Evolutionary conservation across 257 asterid genomes (phyloP).

Genomic region (Datura wrightii): DNA sequence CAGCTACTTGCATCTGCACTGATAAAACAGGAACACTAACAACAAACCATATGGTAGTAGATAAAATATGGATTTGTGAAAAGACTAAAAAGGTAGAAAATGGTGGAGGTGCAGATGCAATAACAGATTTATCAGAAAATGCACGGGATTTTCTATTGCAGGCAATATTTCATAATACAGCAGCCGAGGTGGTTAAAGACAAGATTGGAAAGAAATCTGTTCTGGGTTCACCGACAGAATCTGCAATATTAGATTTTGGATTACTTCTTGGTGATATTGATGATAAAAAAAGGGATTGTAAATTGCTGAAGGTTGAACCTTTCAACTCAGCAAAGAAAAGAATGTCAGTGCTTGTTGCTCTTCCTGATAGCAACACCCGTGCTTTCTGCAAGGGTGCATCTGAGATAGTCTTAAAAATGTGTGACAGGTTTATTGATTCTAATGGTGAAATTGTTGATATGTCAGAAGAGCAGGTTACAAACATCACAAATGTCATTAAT

Average conservation of each 20-base stretch:
- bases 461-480: slow-evolving; percentile 61
- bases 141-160: slow-evolving; percentile 65
- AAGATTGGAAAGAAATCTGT: slow-evolving; percentile 71
- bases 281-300: slow-evolving; percentile 57
- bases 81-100: slow-evolving; percentile 54
- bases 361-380: slow-evolving; percentile 72
- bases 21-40: slow-evolving; percentile 98
- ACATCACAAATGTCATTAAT: slow-evolving; percentile 59
- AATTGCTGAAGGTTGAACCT: slow-evolving; percentile 82
- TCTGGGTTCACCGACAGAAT: slow-evolving; percentile 90
- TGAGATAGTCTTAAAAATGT: slow-evolving; percentile 78
- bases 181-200: slow-evolving; percentile 82
- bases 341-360: slow-evolving; percentile 86
- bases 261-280: slow-evolving; percentile 81
- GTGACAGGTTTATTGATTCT: slow-evolving; percentile 58
- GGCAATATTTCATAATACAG: slow-evolving; percentile 78
- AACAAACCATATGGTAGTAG: slow-evolving; percentile 90
- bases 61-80: slow-evolving; percentile 74
- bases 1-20: slow-evolving; percentile 91
- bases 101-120: slow-evolving; percentile 41
- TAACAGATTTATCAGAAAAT: slow-evolving; percentile 52
- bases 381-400: slow-evolving; percentile 98
- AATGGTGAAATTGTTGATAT: slow-evolving; percentile 66
- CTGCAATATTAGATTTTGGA: slow-evolving; percentile 86
- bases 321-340: slow-evolving; percentile 91